These are phyloP conservation scores for Dioszegia hungarica DNA, from an alignment of 768 basidiomycete species.

Conservation along the genomic window DNA sequence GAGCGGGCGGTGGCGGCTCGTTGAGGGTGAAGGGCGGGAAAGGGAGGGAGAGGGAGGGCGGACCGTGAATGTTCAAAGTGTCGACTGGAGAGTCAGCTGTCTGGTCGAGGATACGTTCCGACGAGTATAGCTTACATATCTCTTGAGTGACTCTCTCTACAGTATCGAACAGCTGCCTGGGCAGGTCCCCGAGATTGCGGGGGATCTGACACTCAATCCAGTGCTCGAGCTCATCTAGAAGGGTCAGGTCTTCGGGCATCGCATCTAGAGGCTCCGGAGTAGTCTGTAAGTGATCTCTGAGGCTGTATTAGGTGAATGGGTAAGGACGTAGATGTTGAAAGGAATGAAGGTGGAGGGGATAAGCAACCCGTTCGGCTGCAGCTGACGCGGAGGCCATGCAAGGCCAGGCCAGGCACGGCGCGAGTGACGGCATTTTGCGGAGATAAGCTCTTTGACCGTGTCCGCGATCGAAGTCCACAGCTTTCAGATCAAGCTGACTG, in stretches of 20 bases:
- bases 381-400: too few relatives aligned
- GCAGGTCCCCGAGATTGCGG: constrained; percentile 42
- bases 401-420: too few relatives aligned
- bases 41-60: constrained; percentile 41
- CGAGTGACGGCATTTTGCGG: too few relatives aligned
- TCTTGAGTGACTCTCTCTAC: constrained; percentile 44
- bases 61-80: constrained; percentile 42
- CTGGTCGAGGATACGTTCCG: neutral
- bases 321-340: too few relatives aligned
- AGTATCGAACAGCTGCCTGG: constrained; percentile 37
- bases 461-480: too few relatives aligned
- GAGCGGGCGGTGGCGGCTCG: constrained; percentile 34
- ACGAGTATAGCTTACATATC: constrained; percentile 30
- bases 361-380: too few relatives aligned
- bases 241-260: constrained; percentile 32
- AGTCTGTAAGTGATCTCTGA: neutral
- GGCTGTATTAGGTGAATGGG: too few relatives aligned
- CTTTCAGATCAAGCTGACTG: too few relatives aligned
- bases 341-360: too few relatives aligned
- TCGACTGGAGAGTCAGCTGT: constrained; percentile 26
- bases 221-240: constrained; percentile 42
- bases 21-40: constrained; percentile 40
- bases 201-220: constrained; percentile 44
- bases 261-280: neutral
- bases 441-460: too few relatives aligned